Evolutionary conservation across 23 red algal genomes (phyloP), one percentile per base, ranked within the genome.

Genomic region (Chondrus crispus): DNA sequence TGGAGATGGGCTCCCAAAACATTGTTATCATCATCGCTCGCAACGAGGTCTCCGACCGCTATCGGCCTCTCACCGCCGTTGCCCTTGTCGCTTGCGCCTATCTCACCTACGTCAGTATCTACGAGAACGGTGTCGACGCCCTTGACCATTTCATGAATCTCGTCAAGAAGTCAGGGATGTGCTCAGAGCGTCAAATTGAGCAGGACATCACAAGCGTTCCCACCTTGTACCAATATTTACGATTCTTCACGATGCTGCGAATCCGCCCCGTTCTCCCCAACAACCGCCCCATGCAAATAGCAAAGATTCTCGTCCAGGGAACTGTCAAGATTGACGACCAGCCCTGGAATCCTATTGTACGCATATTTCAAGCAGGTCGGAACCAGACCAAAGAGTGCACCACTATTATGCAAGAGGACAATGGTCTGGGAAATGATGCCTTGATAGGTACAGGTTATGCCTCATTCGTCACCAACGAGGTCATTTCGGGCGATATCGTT

Each of bases 331-430:
- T 92, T 44, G 95, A 92, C 54, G 83, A 85, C 35, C 55, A 85
- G 35, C 89, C 76, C 1, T 97, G 95, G 95, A 97, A 97, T 69
- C 95, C 95, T 9, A 62, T 97, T 45, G 63, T 97, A 38, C 72
- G 91, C 19, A 74, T 97, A 4, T 93, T 91, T 72, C 78, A 81
- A 50, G 69, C 84, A 52, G 82, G 81, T 38, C 70, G 48, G 29
- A 63, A 74, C 7, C 49, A 95, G n/a, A 60, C 46, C 52, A 60
- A 53, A 2, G 49, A 90, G 7, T 85, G 85, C 39, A 82, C 86
- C 32, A 90, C 81, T 37, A 88, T 91, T 39, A 72, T 85, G 68
- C 87, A 70, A 68, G 60, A 53, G 29, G 77, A 86, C 19, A 58
- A 94, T 41, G 91, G 74, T 47, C 68, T 82, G 4, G 84, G 74